Conservation (phyloP, 2,329 filamentous ascomycete genomes). For the Stylonectria norvegica region DNA sequence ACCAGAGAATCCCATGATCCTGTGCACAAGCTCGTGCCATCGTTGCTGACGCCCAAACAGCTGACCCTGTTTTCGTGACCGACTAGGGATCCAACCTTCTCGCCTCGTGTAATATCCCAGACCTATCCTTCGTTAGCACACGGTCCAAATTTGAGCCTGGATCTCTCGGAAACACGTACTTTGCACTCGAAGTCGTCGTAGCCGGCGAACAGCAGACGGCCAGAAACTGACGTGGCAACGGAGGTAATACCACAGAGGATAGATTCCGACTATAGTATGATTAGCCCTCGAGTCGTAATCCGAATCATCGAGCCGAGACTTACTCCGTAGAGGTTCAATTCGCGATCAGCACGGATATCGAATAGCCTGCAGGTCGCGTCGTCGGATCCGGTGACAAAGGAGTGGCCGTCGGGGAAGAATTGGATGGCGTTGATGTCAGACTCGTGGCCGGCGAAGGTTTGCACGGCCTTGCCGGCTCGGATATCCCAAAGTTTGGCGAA, state of each 20-base stretch:
- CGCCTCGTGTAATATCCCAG: slow-evolving; percentile 94
- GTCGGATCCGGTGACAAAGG: slow-evolving; percentile 95
- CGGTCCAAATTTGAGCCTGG: too few species aligned
- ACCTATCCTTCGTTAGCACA: slow-evolving; percentile 61
- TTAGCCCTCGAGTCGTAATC: slow-evolving; percentile 13
- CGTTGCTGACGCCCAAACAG: slow-evolving; percentile 97
- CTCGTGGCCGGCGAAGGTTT: slow-evolving; percentile 97
- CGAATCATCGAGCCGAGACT: slow-evolving; percentile 30
- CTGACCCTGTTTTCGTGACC: slow-evolving; percentile 99
- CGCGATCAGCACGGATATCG: slow-evolving; percentile 91
- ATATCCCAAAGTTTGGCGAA: slow-evolving; percentile 99
- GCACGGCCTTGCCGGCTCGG: slow-evolving; percentile 93
- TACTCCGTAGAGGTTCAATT: slow-evolving; percentile 67
- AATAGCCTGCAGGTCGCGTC: slow-evolving; percentile 97
- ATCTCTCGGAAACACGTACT: slow-evolving; percentile 54
- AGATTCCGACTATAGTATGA: slow-evolving; percentile 72
- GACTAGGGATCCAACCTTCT: slow-evolving; percentile 94
- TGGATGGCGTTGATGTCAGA: slow-evolving; percentile 99
- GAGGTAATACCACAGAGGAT: slow-evolving; percentile 98
- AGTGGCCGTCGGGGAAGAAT: slow-evolving; percentile 98
- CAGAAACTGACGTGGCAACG: slow-evolving; percentile 95
- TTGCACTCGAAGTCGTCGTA: slow-evolving; percentile 99
- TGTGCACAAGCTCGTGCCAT: slow-evolving; percentile 98
- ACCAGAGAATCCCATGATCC: slow-evolving; percentile 99
- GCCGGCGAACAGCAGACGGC: slow-evolving; percentile 89